phyloP scores from a whole-genome alignment of 2,329 filamentous ascomycete genomes.

The Colletotrichum theobromicola region DNA sequence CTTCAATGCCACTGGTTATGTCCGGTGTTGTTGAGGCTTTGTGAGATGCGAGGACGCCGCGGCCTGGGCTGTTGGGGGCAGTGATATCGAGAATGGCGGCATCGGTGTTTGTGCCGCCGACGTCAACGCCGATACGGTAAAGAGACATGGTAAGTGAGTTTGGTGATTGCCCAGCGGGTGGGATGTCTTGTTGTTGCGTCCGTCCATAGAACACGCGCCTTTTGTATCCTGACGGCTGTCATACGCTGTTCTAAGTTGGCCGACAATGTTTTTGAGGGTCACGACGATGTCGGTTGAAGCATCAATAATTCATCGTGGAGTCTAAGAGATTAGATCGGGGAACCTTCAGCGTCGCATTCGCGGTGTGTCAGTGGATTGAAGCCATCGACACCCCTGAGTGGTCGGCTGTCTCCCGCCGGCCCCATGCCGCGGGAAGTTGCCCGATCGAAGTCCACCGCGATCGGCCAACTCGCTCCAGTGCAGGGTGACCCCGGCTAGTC shows the following conservation, averaged over 20 bases:
- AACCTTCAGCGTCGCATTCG: neutral
- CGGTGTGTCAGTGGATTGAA: neutral
- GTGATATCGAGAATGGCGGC: conserved; percentile 48
- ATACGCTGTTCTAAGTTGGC: neutral
- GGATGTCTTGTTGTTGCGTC: neutral
- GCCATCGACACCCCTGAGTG: neutral
- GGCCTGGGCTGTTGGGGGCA: conserved; percentile 35
- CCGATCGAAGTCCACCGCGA: neutral
- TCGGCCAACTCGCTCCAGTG: neutral
- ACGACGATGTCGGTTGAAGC: neutral
- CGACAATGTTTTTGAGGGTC: neutral
- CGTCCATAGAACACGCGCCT: neutral
- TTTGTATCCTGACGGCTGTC: neutral
- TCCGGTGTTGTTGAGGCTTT: conserved; percentile 56
- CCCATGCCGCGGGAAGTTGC: neutral
- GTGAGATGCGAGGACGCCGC: conserved; percentile 50
- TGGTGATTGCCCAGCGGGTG: neutral
- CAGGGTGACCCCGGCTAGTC: neutral
- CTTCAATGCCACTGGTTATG: conserved; percentile 53
- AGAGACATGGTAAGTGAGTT: conserved; percentile 32
- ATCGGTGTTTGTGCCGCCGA: conserved; percentile 48
- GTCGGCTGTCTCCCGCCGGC: neutral
- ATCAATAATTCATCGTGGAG: neutral
- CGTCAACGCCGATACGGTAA: conserved; percentile 50
- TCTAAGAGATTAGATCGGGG: neutral